Percentiles rank a stretch among this genome's conserved stretches.
phyloP scores from a whole-genome alignment of 23 red algal species.

The Porphyridium purpureum region DNA sequence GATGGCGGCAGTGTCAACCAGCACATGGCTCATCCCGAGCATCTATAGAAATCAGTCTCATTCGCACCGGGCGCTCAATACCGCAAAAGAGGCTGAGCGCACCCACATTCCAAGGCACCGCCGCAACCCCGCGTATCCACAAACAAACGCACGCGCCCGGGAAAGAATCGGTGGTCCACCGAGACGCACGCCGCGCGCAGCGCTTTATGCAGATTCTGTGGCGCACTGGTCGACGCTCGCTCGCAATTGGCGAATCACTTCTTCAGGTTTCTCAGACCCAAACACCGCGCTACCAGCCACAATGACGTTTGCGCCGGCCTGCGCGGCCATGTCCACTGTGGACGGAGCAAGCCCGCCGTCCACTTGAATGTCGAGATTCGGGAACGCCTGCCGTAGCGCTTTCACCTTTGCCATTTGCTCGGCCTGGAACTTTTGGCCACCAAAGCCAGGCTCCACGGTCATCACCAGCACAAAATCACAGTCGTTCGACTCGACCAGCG shows the following conservation, averaged over 20 bases:
- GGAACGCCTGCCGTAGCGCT: conserved; percentile 36
- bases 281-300: conserved; percentile 90
- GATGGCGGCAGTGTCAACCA: no score
- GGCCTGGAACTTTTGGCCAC: conserved; percentile 73
- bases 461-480: conserved; percentile 84
- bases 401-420: conserved; percentile 62
- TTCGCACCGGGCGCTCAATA: no score
- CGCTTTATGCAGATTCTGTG: no score
- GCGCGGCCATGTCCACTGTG: conserved; percentile 27
- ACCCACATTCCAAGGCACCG: no score
- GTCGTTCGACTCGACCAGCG: conserved; percentile 37
- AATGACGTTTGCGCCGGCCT: conserved; percentile 86
- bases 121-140: no score
- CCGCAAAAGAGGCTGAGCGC: no score
- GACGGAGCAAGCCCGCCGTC: conserved; percentile 72
- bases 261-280: conserved; percentile 24
- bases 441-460: conserved; percentile 94
- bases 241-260: conserved; percentile 4
- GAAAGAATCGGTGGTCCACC: no score
- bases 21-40: no score
- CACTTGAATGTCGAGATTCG: conserved; percentile 68
- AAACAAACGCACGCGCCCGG: no score
- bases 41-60: no score
- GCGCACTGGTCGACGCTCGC: neutral
- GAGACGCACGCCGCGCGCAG: no score